A percentile compares a stretch with the other conserved stretches of the same genome.
Conservation (phyloP, 306 rosid species). For the Heteromeles arbutifolia region DNA sequence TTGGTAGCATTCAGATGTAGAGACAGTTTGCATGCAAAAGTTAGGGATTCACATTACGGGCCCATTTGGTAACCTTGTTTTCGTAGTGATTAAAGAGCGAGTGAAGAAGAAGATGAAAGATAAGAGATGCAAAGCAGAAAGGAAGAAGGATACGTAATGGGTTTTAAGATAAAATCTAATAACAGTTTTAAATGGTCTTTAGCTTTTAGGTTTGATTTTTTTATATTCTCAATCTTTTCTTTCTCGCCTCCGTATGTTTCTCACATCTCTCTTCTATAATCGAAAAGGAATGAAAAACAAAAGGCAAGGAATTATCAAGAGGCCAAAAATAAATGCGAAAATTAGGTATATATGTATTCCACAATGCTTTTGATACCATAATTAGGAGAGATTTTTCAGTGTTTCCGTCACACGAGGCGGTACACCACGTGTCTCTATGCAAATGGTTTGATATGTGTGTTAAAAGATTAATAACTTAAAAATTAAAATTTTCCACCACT, state of each 20-base stretch:
- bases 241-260: background rate
- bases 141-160: background rate
- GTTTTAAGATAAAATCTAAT: background rate
- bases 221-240: background rate
- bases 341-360: background rate
- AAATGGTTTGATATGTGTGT: too few relatives aligned
- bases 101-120: background rate
- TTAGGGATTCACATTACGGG: background rate
- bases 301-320: background rate
- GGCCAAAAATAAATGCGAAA: background rate
- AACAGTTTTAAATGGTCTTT: background rate
- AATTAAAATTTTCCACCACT: too few relatives aligned
- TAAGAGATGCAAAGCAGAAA: background rate
- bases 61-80: background rate
- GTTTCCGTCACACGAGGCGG: too few relatives aligned
- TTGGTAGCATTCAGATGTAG: background rate
- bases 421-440: too few relatives aligned
- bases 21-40: background rate
- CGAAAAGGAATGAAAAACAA: too few relatives aligned
- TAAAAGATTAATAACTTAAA: too few relatives aligned
- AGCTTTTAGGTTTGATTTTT: background rate
- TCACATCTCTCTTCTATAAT: background rate
- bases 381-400: slow-evolving; percentile 59
- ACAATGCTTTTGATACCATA: slow-evolving; percentile 45
- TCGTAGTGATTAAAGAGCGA: background rate